Percentiles rank a stretch among this genome's conserved stretches.
phyloP scores from a whole-genome alignment of 495 filamentous ascomycete species.

The Penicillium angulare region DNA sequence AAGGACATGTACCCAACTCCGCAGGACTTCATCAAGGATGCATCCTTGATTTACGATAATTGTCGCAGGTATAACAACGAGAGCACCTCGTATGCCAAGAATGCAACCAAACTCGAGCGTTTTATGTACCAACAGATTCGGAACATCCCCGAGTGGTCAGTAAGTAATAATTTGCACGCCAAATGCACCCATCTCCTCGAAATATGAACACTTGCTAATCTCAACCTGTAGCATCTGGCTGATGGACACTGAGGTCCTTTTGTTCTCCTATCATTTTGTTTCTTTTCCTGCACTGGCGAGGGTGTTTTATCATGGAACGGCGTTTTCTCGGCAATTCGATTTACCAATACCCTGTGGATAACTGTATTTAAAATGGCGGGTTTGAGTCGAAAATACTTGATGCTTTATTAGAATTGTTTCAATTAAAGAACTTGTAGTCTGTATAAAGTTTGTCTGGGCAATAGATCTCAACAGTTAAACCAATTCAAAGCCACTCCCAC shows the following conservation, averaged over 20 bases:
- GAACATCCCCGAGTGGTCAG: slow-evolving; percentile 94
- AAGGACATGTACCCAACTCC: slow-evolving; percentile 87
- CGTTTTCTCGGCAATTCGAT: slow-evolving; percentile 14
- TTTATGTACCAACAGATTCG: slow-evolving; percentile 94
- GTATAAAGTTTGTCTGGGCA: not conserved
- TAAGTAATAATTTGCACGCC: slow-evolving; percentile 34
- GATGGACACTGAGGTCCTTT: slow-evolving; percentile 38
- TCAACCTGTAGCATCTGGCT: slow-evolving; percentile 49
- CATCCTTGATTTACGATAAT: slow-evolving; percentile 89
- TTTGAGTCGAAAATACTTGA: no score
- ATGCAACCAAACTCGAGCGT: slow-evolving; percentile 92
- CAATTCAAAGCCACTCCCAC: not conserved
- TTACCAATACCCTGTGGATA: slow-evolving; percentile 29
- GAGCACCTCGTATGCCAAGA: slow-evolving; percentile 91
- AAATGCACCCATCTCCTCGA: not conserved
- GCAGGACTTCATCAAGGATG: slow-evolving; percentile 91
- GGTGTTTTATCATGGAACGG: slow-evolving; percentile 21
- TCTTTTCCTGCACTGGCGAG: slow-evolving; percentile 7
- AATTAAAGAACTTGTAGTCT: no score
- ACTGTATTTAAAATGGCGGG: not conserved
- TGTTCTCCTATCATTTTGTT: not conserved
- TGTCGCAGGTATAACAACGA: slow-evolving; percentile 96
- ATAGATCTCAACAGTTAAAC: not conserved
- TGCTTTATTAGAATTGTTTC: no score
- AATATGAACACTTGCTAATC: no score